phyloP scores from a whole-genome alignment of 768 basidiomycete species.

The Tephrocybe sp. region DNA sequence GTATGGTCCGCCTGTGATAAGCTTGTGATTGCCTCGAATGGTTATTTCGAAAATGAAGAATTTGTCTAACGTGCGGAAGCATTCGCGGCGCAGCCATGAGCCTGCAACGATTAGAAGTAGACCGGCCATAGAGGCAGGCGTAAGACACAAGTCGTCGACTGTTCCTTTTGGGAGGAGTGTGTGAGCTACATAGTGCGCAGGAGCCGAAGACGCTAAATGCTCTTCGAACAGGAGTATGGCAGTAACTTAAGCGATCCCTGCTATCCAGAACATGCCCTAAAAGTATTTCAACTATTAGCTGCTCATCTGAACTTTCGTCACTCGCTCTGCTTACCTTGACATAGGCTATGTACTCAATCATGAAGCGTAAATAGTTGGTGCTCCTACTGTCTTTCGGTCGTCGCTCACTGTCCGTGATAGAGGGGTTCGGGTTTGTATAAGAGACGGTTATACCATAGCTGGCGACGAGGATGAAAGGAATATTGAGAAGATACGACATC shows the following conservation, averaged over 20 bases:
- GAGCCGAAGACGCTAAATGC: not conserved
- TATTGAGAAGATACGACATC: not conserved
- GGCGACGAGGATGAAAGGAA: not conserved
- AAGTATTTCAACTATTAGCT: not conserved
- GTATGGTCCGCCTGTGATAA: slow-evolving; percentile 39
- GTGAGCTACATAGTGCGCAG: not conserved
- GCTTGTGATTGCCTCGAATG: slow-evolving; percentile 30
- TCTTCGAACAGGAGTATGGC: not conserved
- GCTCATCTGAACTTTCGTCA: not conserved
- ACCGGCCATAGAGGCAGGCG: slow-evolving; percentile 28
- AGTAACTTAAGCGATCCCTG: slow-evolving; percentile 1
- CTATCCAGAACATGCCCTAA: slow-evolving; percentile 1
- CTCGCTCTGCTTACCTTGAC: not conserved
- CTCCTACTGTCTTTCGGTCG: not conserved
- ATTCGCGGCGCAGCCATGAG: slow-evolving; percentile 29
- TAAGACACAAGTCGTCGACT: slow-evolving; percentile 8
- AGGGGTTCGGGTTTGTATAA: not conserved
- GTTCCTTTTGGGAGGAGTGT: not conserved
- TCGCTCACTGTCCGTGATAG: not conserved
- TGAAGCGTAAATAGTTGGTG: not conserved
- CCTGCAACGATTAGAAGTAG: slow-evolving; percentile 24
- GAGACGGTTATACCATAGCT: not conserved
- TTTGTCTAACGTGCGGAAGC: slow-evolving; percentile 32
- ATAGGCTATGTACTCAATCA: not conserved
- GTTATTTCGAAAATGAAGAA: slow-evolving; percentile 39